These are phyloP conservation scores for Chionographis japonica DNA, from an alignment of 106 monocot species.

Conservation along the genomic window DNA sequence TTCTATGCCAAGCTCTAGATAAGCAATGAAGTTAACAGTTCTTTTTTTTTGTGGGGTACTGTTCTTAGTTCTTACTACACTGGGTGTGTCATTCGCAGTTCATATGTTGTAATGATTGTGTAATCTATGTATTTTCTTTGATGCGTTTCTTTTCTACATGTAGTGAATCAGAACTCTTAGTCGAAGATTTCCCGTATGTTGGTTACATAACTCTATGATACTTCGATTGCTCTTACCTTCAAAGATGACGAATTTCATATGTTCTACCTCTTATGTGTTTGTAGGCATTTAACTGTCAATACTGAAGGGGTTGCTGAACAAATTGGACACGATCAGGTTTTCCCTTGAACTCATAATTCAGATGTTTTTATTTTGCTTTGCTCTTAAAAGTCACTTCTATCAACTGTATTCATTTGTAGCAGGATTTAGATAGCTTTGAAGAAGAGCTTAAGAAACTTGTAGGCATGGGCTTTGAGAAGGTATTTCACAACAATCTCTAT, in stretches of 20 bases:
- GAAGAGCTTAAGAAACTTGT: slow-evolving; percentile 87
- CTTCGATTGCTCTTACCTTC: not conserved
- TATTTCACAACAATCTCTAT: slow-evolving; percentile 6
- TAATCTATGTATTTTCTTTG: too few species aligned
- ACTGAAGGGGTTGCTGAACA: slow-evolving; percentile 24
- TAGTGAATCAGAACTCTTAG: too few species aligned
- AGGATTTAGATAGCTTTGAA: slow-evolving; percentile 77
- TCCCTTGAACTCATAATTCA: not conserved
- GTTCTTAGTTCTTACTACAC: too few species aligned
- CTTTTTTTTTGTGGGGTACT: too few species aligned
- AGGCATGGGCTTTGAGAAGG: slow-evolving; percentile 97
- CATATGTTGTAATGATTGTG: too few species aligned
- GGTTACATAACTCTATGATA: not conserved
- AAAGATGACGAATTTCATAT: slow-evolving; percentile 1
- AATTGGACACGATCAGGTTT: slow-evolving; percentile 44
- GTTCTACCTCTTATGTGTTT: slow-evolving; percentile 3
- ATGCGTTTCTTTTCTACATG: too few species aligned
- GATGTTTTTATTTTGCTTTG: slow-evolving; percentile 3
- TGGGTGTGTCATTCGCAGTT: too few species aligned
- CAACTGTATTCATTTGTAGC: slow-evolving; percentile 13
- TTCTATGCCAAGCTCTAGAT: too few species aligned
- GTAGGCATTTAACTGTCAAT: slow-evolving; percentile 35
- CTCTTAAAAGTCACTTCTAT: not conserved
- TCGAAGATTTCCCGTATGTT: too few species aligned
- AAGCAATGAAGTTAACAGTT: too few species aligned